Base-by-base conservation (phyloP, 768 basidiomycete genomes). In the Pulveroboletus sp. region DNA sequence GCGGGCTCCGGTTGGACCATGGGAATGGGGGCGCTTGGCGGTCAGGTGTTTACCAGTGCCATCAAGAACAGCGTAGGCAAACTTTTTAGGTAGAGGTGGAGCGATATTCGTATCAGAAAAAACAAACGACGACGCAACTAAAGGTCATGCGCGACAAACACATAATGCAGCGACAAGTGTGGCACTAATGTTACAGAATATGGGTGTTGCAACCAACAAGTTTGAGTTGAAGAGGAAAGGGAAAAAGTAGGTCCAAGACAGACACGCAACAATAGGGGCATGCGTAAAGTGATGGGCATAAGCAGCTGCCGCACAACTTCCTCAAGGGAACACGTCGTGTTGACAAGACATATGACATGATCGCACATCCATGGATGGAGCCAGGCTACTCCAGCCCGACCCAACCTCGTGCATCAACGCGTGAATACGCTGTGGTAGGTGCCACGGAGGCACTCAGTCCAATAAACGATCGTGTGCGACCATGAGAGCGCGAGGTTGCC, bases 401-500 rank as follows among this genome's bases (percentile, higher is more conserved):
- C 72, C 82, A 89, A n/a, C 89, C 89, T 51, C 85, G 80, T 50
- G 79, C 89, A 63, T 92, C 89, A 45, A 92, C 89, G 57, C 83
- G 84, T 13, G 89, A 88, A 55, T 86, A 85, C 4, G 85, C 89
- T 17, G 84, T 87, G 8, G 89, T 92, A 11, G 89, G 86, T 23
- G 84, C 84, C 19, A 82, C 77, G 14, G 82, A 80, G 22, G 78
- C 72, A 37, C 80, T 79, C 9, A 90, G 58, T 19, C 84, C 83
- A 63, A 91, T 87, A 56, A 88, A 86, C 36, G 86, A 87, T 61
- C 77, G 77, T 37, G 83, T 82, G 49, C 83, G 77, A 29, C 86
- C 85, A 47, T 82, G 77, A 19, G 76, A 70, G 43, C 78, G 80
- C 64, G 85, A 81, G 10, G 82, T 82, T 37, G 86, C 79, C 12